phyloP scores from a whole-genome alignment of 108 stramenopile species.

The Phaeodactylum tricornutum region DNA sequence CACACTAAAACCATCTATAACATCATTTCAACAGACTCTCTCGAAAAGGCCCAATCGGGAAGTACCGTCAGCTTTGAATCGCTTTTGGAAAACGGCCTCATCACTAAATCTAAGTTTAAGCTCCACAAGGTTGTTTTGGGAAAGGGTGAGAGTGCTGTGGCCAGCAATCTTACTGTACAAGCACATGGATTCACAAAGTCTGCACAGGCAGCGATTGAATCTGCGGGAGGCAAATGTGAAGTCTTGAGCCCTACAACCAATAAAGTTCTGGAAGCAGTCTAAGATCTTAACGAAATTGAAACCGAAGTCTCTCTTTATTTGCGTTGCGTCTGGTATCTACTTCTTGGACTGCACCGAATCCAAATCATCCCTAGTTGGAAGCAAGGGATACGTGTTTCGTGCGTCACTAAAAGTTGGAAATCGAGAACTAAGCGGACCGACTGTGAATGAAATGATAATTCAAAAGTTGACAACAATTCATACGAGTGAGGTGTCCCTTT shows the following conservation, averaged over 20 bases:
- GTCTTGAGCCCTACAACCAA: slow-evolving; percentile 82
- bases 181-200: slow-evolving; percentile 93
- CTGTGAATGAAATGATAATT: too few species aligned
- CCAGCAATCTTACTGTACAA: slow-evolving; percentile 88
- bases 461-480: too few species aligned
- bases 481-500: too few species aligned
- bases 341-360: too few species aligned
- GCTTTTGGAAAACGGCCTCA: slow-evolving; percentile 48
- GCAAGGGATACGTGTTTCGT: too few species aligned
- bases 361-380: too few species aligned
- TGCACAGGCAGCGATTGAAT: slow-evolving; percentile 88
- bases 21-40: slow-evolving; percentile 82
- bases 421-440: too few species aligned
- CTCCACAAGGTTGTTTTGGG: slow-evolving; percentile 92
- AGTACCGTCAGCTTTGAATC: slow-evolving; percentile 68
- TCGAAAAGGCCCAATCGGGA: slow-evolving; percentile 69
- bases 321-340: too few species aligned
- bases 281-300: too few species aligned
- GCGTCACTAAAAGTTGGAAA: too few species aligned
- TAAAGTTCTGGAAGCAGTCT: slow-evolving; percentile 51
- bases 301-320: too few species aligned
- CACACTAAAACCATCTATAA: slow-evolving; percentile 87
- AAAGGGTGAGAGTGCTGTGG: slow-evolving; percentile 59
- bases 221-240: slow-evolving; percentile 87
- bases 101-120: slow-evolving; percentile 79